Percentiles rank a stretch among this genome's conserved stretches.
These are phyloP conservation scores for barley (Hordeum vulgare) DNA, from an alignment of 176 grass and related monocot genomes.

Conservation along the genomic window DNA sequence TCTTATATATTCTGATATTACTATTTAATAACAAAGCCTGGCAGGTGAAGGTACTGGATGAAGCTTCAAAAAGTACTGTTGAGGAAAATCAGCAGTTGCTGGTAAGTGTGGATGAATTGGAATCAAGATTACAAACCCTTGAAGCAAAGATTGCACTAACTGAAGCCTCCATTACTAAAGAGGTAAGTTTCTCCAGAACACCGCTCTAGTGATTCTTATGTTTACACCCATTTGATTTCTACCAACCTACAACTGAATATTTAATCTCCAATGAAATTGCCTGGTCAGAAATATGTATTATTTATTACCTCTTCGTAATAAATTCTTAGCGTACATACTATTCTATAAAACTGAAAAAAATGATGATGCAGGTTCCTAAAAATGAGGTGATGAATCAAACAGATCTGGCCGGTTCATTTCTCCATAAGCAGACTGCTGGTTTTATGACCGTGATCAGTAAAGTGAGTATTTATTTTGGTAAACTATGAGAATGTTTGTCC, in stretches of 20 bases:
- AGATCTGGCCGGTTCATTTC: background rate
- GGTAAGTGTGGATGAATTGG: conserved; percentile 47
- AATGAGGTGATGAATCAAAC: conserved; percentile 4
- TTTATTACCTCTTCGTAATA: background rate
- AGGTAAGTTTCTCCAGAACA: conserved; percentile 22
- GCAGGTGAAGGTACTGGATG: conserved; percentile 83
- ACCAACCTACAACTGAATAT: background rate
- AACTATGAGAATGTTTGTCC: background rate
- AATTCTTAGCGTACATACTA: background rate
- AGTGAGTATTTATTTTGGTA: background rate
- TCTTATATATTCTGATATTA: conserved; percentile 57
- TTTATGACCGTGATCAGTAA: background rate
- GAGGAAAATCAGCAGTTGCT: conserved; percentile 50
- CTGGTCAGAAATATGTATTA: background rate
- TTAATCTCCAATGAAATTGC: background rate
- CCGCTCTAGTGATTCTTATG: background rate
- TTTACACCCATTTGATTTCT: conserved; percentile 8
- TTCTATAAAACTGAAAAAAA: conserved; percentile 4
- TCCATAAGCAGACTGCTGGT: conserved; percentile 14
- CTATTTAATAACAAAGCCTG: conserved; percentile 69
- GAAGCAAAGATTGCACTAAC: conserved; percentile 41
- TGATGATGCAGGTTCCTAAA: conserved; percentile 16
- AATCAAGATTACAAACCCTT: conserved; percentile 56
- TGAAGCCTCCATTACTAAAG: conserved; percentile 28
- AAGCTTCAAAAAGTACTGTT: conserved; percentile 39